Conservation (phyloP, 106 monocot genomes). For the Dendrobium huoshanense region DNA sequence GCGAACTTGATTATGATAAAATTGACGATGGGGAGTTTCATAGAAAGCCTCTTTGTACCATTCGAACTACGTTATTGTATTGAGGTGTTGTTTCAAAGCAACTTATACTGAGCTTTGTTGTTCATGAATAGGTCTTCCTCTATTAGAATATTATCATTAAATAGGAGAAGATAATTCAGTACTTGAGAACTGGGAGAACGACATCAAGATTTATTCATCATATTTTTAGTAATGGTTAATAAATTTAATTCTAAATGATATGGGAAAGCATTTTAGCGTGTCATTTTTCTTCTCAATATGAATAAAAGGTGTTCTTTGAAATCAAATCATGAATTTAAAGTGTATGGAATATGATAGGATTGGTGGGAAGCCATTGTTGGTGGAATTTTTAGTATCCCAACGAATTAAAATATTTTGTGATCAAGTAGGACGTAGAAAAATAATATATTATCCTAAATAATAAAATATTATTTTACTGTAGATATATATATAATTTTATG, state of each 20-base stretch:
- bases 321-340: neutral
- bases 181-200: neutral
- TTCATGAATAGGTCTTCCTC: neutral
- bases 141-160: neutral
- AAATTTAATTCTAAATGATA: neutral
- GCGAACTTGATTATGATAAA: too few species aligned
- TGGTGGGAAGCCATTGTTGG: neutral
- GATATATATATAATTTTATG: too few species aligned
- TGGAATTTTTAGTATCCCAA: too few species aligned
- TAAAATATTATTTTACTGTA: too few species aligned
- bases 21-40: too few species aligned
- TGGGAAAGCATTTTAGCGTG: neutral
- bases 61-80: too few species aligned
- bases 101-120: neutral
- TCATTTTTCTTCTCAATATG: neutral
- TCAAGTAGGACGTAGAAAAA: too few species aligned
- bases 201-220: neutral
- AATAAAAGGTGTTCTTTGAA: neutral
- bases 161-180: neutral
- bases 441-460: too few species aligned
- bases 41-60: too few species aligned
- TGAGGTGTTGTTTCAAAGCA: too few species aligned
- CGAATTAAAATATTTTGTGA: too few species aligned
- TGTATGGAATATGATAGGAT: neutral
- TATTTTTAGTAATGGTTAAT: neutral